phyloP scores from a whole-genome alignment of 108 stramenopile species.

The Cylindrotheca closterium region DNA sequence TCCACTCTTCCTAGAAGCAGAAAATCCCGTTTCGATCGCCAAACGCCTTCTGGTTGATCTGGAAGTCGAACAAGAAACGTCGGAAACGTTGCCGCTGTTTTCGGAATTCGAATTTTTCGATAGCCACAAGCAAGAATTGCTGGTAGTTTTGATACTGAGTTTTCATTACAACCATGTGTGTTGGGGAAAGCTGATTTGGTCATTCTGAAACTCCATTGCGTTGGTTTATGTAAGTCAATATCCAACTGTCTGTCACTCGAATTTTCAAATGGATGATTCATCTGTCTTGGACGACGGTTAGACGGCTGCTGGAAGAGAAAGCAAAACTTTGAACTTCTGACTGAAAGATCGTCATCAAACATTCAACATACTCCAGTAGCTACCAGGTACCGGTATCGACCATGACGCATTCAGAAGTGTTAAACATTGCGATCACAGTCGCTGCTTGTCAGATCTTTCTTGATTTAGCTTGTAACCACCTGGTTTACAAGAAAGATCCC shows the following conservation, averaged over 20 bases:
- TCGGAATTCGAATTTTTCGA: constrained; percentile 24
- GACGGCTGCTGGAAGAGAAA: no score
- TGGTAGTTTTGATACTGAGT: constrained; percentile 1
- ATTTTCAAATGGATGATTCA: no score
- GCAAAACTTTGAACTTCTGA: no score
- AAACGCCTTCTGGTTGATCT: neutral
- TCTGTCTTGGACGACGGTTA: no score
- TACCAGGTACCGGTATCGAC: no score
- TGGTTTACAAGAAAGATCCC: constrained; percentile 52
- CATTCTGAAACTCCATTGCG: no score
- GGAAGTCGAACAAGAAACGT: constrained; percentile 31
- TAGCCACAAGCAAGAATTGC: constrained; percentile 42
- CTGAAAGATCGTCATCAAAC: no score
- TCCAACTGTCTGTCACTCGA: no score
- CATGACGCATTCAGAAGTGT: constrained; percentile 74
- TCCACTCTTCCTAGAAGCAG: constrained; percentile 18
- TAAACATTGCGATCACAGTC: constrained; percentile 60
- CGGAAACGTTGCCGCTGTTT: constrained; percentile 37
- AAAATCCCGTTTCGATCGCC: constrained; percentile 38
- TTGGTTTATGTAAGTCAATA: no score
- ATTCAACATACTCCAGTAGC: no score
- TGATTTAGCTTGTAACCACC: constrained; percentile 51
- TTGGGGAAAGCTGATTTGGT: no score
- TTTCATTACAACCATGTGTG: neutral
- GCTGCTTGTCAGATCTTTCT: constrained; percentile 50